Conservation (phyloP, 1,139 yeast species). For the Keqinozyma sinolaborantium region DNA sequence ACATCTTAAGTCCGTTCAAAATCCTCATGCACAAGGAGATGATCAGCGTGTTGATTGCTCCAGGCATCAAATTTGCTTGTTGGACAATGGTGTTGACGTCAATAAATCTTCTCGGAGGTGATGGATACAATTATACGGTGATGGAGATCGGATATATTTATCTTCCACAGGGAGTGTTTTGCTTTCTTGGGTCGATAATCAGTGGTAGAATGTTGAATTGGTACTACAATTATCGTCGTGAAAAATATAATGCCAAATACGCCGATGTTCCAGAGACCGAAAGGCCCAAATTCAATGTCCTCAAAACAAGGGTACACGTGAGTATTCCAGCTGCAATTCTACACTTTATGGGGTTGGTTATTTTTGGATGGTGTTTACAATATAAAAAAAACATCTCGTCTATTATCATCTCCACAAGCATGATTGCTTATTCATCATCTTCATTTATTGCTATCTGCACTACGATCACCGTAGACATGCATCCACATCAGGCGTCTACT, state of each 20-base stretch:
- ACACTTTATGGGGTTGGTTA: conserved; percentile 24
- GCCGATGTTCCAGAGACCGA: conserved; percentile 10
- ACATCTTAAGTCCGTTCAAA: conserved; percentile 25
- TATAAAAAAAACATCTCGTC: conserved; percentile 21
- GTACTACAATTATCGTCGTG: conserved; percentile 21
- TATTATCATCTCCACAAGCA: conserved; percentile 27
- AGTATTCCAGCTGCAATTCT: conserved; percentile 21
- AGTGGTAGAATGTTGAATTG: conserved; percentile 26
- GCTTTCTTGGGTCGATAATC: conserved; percentile 26
- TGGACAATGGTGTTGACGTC: conserved; percentile 38
- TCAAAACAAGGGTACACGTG: conserved; percentile 24
- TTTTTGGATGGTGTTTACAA: conserved; percentile 41
- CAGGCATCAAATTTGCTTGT: conserved; percentile 32
- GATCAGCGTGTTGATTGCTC: conserved; percentile 23
- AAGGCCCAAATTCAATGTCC: conserved; percentile 24
- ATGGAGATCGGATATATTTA: conserved; percentile 36
- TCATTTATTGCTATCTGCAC: conserved; percentile 26
- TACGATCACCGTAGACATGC: conserved; percentile 35
- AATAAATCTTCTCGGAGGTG: conserved; percentile 24
- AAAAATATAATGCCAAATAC: conserved; percentile 12
- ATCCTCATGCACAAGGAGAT: conserved; percentile 23
- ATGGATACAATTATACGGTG: conserved; percentile 27
- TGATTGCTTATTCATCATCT: conserved; percentile 27
- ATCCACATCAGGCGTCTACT: conserved; percentile 30
- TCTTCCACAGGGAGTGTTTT: conserved; percentile 35